These are phyloP conservation scores for Boletus edulis DNA, from an alignment of 768 basidiomycete species.

Conservation along the genomic window DNA sequence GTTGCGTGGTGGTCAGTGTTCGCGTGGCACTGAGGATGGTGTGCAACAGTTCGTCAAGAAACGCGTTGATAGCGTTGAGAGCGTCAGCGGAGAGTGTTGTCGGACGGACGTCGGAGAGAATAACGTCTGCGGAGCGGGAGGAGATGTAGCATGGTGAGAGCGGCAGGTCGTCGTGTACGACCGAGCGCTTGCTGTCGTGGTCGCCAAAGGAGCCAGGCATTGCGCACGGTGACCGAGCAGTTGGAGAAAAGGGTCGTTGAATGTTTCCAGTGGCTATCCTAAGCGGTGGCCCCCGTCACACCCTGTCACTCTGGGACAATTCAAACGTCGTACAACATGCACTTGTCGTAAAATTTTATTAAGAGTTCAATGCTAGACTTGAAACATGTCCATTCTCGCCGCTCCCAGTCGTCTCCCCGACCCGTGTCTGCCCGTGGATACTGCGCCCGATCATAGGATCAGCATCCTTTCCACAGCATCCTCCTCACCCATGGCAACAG, in stretches of 20 bases:
- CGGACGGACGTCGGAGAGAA: slow-evolving; percentile 91
- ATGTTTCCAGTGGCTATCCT: slow-evolving; percentile 14
- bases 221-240: slow-evolving; percentile 21
- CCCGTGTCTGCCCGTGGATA: neutral
- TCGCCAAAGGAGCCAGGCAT: slow-evolving; percentile 49
- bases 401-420: too few relatives aligned
- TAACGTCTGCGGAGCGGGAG: slow-evolving; percentile 80
- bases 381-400: too few relatives aligned
- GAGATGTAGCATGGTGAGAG: slow-evolving; percentile 76
- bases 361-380: too few relatives aligned
- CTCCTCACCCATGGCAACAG: slow-evolving; percentile 16
- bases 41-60: slow-evolving; percentile 83
- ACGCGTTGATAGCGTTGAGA: slow-evolving; percentile 73
- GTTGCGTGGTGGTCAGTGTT: slow-evolving; percentile 69
- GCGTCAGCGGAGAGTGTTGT: slow-evolving; percentile 79
- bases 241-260: slow-evolving; percentile 10
- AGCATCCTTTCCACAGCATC: slow-evolving; percentile 22
- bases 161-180: slow-evolving; percentile 5
- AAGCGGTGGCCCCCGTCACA: slow-evolving; percentile 18
- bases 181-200: slow-evolving; percentile 21
- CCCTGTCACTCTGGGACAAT: slow-evolving; percentile 1
- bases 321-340: neutral
- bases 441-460: neutral
- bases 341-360: neutral
- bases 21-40: slow-evolving; percentile 63